A percentile compares a stretch with the other conserved stretches of the same genome.
Conservation (phyloP, 2,329 filamentous ascomycete genomes). For the Xylaria hypoxylon region DNA sequence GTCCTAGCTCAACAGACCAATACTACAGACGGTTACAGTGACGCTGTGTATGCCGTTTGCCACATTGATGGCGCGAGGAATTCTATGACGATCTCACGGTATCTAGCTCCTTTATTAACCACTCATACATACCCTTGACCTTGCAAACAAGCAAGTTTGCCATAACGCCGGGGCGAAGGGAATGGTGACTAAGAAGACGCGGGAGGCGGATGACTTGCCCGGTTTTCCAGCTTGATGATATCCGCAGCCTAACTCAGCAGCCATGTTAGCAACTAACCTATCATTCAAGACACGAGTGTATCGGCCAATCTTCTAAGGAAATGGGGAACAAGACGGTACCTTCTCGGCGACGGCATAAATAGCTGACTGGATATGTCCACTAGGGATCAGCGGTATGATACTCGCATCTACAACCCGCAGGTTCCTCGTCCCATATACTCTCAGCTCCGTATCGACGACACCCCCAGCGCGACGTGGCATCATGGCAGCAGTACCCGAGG, state of each 20-base stretch:
- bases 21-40: neutral
- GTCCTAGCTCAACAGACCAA: neutral
- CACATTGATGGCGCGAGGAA: neutral
- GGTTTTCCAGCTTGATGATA: constrained; percentile 55
- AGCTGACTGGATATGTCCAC: constrained; percentile 50
- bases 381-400: constrained; percentile 58
- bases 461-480: constrained; percentile 57
- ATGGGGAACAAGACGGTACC: constrained; percentile 46
- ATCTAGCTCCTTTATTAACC: neutral
- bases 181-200: constrained; percentile 1
- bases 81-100: neutral
- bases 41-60: neutral
- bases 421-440: constrained; percentile 58
- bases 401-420: constrained; percentile 60
- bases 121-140: neutral
- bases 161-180: neutral
- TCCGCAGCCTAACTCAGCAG: constrained; percentile 55
- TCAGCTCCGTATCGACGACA: constrained; percentile 57
- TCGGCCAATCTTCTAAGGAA: neutral
- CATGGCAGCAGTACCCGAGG: constrained; percentile 58
- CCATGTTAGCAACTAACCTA: constrained; percentile 29
- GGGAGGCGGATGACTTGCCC: constrained; percentile 3
- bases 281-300: neutral
- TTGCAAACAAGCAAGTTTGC: constrained; percentile 4
- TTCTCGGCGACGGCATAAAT: constrained; percentile 53